Percentiles rank a stretch among this genome's conserved stretches.
phyloP scores from a whole-genome alignment of 768 basidiomycete species.

The Pleurotus citrinopileatus region DNA sequence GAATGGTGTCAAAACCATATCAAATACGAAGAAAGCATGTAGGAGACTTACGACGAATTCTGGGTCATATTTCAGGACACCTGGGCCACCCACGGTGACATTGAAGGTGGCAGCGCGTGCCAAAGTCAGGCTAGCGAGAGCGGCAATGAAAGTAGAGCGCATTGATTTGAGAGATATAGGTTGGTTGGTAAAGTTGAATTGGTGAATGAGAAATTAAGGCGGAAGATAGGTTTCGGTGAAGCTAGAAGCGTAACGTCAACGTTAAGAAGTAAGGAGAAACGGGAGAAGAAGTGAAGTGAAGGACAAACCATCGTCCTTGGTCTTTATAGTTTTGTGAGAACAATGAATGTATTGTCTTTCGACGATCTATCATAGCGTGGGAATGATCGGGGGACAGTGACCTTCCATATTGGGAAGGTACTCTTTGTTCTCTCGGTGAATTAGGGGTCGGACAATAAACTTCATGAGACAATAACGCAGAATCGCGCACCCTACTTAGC shows the following conservation, averaged over 20 bases:
- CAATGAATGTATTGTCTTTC: background rate
- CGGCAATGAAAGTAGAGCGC: background rate
- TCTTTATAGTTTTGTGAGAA: background rate
- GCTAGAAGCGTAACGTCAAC: conserved; percentile 8
- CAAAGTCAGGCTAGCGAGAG: conserved; percentile 29
- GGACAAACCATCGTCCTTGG: background rate
- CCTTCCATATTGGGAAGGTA: background rate
- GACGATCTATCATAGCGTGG: background rate
- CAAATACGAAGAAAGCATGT: background rate
- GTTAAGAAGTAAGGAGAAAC: background rate
- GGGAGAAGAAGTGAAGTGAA: background rate
- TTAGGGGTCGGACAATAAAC: background rate
- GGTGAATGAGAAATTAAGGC: background rate
- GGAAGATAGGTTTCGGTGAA: background rate
- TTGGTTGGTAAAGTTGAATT: background rate
- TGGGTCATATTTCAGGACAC: conserved; percentile 38
- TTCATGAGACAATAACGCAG: background rate
- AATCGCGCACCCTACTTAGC: background rate
- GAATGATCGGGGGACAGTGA: conserved; percentile 1
- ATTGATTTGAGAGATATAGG: background rate
- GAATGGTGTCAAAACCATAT: background rate
- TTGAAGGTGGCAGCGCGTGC: conserved; percentile 33
- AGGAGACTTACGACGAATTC: conserved; percentile 32
- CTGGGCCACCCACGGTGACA: conserved; percentile 49
- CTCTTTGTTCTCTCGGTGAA: background rate